Evolutionary conservation across 805 yeast species (phyloP), one percentile per base, ranked within the genome.

Genomic region (Kuraishia capsulata): DNA sequence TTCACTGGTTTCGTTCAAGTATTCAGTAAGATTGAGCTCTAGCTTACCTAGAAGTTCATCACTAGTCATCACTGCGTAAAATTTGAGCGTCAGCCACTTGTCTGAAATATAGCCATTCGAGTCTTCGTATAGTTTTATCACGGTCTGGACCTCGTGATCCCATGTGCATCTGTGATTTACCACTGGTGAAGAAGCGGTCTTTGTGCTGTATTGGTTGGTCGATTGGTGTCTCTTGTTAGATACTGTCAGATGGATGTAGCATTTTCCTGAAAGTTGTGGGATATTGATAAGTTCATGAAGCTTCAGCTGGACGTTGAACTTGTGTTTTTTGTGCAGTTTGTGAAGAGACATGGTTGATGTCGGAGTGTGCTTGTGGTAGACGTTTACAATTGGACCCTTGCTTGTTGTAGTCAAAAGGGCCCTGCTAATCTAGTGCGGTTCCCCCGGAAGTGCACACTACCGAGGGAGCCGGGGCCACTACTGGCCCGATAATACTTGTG

Each of bases 281-380:
- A 90, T 73, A 50, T 89, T 89, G n/a, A 80, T 70, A 35, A 90
- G 62, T 45, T 85, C 94, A 39, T 73, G 71, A 35, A 88, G 69
- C 14, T 69, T 57, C 21, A 86, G 59, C 17, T 65, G 56, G 30
- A 86, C 65, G 36, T 73, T 62, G 56, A 85, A 89, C 57, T 76
- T 76, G 41, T 42, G 34, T 40, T 18, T 45, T 31, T 20, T 37
- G 46, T 32, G 36, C 26, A 23, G 11, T 23, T 23, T 23, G 11
- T 23, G 26, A 8, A 23, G 26, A 8, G 26, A 23, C 26, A 23
- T 23, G 10, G 10, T 23, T 23, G 26, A 8, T 23, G 26, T 23
- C n/a, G n/a, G n/a, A n/a, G n/a, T n/a, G n/a, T n/a, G n/a, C n/a
- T n/a, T n/a, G n/a, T n/a, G n/a, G n/a, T n/a, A n/a, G n/a, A n/a